Base-by-base conservation (phyloP, 2,329 filamentous ascomycete genomes). In the Tolypocladium ovalisporum region DNA sequence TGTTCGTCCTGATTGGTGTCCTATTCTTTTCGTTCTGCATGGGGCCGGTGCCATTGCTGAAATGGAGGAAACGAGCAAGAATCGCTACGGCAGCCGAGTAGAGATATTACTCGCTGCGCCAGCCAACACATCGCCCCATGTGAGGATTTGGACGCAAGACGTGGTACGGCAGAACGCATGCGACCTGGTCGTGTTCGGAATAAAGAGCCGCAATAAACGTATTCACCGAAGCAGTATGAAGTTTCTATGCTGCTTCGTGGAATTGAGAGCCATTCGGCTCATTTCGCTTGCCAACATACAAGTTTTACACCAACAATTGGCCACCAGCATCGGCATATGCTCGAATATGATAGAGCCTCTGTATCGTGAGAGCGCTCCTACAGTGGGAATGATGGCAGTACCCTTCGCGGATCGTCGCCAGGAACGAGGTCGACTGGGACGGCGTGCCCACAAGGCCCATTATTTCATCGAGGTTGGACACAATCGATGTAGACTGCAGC, bases 21-120 rank as follows among this genome's bases (percentile, higher is more conserved):
- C 42, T 60, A 1, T 54, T 42, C 4, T 56, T 62, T 19, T 36
- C 49, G 5, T 56, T 66, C 40, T 56, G 60, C 12, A 49, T 62
- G 2, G n/a, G 66, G 1, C 62, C 63, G 2, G 34, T 62, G 2
- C 60, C 60, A 0, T 51, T 65, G 27, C 52, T 62, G 12, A 62
- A 64, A 15, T 66, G 65, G 65, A 63, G 65, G 4, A 66, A 65
- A 52, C 57, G 37, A 32, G 53, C 56, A 4, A 54, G 59, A 37
- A 44, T 40, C 4, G 36, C 35, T 15, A 55, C 52, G 24, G 52
- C 58, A 22, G 40, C 35, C 24, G 57, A 34, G 35, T 59, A 58
- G 27, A 39, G 52, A 29, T 53, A 57, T 34, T 57, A 57, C 40
- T 57, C 56, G 29, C 39, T 54, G 40, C 44, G 44, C 27, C 44